phyloP scores from a whole-genome alignment of 352 stramenopile genomes.

The Pseudoperonospora humuli region DNA sequence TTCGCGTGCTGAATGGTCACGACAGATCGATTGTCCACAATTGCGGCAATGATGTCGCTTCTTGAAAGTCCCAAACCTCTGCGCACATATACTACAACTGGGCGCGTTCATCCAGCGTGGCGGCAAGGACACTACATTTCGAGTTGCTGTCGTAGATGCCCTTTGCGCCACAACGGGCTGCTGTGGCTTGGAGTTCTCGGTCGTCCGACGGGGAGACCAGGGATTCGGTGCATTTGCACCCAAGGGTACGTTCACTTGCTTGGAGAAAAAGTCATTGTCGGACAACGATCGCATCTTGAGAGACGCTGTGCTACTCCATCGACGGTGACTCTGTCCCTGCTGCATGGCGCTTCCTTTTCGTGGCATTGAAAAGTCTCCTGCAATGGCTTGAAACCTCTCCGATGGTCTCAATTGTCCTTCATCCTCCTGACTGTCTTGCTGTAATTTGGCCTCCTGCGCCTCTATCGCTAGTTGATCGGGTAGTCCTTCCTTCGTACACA shows the following conservation, averaged over 20 bases:
- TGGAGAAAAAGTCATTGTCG: conserved; percentile 54
- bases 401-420: conserved; percentile 23
- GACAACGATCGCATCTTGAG: conserved; percentile 58
- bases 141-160: conserved; percentile 19
- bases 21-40: conserved; percentile 80
- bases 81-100: conserved; percentile 80
- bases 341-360: conserved; percentile 10
- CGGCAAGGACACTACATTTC: conserved; percentile 50
- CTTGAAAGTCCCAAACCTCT: conserved; percentile 73
- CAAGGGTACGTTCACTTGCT: conserved; percentile 20
- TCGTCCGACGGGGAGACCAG: conserved; percentile 23
- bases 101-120: conserved; percentile 78
- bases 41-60: conserved; percentile 86
- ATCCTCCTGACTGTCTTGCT: conserved; percentile 17
- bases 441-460: conserved; percentile 26
- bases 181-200: conserved; percentile 31
- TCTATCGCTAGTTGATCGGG: conserved; percentile 46
- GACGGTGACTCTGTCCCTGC: conserved; percentile 22
- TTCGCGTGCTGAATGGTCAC: conserved; percentile 76
- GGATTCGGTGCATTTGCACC: conserved; percentile 9
- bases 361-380: conserved; percentile 18
- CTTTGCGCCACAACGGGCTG: conserved; percentile 31
- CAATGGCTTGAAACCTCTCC: conserved; percentile 33
- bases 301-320: conserved; percentile 34
- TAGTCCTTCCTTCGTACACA: conserved; percentile 61